A percentile compares a stretch with the other conserved stretches of the same genome.
These are phyloP conservation scores for Podila epicladia DNA, from an alignment of 192 early-diverging fungal species.

Conservation along the genomic window DNA sequence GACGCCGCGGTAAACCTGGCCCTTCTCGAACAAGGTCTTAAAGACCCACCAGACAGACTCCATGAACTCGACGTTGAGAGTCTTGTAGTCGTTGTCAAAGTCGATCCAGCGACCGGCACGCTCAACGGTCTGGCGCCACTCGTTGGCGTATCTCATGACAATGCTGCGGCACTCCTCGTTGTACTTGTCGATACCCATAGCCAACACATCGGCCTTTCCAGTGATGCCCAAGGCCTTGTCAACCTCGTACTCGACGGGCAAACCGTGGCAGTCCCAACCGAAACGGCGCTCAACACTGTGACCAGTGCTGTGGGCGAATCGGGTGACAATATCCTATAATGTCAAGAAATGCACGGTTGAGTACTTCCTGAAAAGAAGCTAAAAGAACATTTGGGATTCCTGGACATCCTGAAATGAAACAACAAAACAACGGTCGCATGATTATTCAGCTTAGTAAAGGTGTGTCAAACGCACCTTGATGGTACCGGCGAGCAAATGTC, in stretches of 20 bases:
- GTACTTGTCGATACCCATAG: constrained; percentile 96
- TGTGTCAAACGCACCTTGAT: constrained; percentile 80
- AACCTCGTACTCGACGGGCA: constrained; percentile 94
- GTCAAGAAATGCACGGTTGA: background rate
- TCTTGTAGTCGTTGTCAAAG: constrained; percentile 99
- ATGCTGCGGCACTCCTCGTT: constrained; percentile 97
- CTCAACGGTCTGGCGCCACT: constrained; percentile 95
- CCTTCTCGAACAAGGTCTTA: constrained; percentile 95
- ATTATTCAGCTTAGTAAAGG: too few species aligned
- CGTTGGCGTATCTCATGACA: constrained; percentile 93
- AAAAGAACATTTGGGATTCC: too few species aligned
- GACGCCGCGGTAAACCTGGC: constrained; percentile 93
- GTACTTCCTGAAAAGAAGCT: too few species aligned
- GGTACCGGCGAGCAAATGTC: constrained; percentile 97
- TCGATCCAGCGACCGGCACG: constrained; percentile 99
- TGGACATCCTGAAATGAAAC: too few species aligned
- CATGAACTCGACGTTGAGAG: constrained; percentile 95
- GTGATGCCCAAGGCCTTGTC: constrained; percentile 92
- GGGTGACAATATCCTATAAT: constrained; percentile 91
- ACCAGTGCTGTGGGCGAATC: constrained; percentile 94
- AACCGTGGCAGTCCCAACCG: constrained; percentile 96
- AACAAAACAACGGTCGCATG: background rate
- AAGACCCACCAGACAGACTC: constrained; percentile 99
- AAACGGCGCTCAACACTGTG: constrained; percentile 97
- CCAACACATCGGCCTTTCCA: constrained; percentile 88